phyloP scores from a whole-genome alignment of 1,139 yeast species.

The Candida smagusa region DNA sequence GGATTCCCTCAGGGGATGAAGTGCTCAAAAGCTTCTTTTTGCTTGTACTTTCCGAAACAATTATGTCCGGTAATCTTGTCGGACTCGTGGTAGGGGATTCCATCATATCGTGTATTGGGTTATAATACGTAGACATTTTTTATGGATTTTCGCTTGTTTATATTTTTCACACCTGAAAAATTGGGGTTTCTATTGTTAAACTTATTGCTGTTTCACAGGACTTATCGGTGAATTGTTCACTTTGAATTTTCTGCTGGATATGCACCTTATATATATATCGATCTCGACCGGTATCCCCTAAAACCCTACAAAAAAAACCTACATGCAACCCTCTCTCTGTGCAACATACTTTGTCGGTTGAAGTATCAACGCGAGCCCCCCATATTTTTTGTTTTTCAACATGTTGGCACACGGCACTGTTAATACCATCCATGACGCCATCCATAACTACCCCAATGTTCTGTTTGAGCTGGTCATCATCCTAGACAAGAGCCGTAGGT shows the following conservation, averaged over 20 bases:
- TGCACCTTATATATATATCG: neutral
- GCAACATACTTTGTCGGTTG: neutral
- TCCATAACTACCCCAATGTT: conserved; percentile 4
- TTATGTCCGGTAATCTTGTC: neutral
- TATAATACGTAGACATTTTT: conserved; percentile 9
- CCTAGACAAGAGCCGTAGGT: conserved; percentile 1
- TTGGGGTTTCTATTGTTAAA: neutral
- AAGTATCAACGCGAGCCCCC: neutral
- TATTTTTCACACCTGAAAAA: conserved; percentile 4
- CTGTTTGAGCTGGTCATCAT: conserved; percentile 5
- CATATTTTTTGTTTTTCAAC: neutral
- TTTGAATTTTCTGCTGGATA: neutral
- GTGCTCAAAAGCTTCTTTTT: conserved; percentile 52
- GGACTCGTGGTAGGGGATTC: neutral
- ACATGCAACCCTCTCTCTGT: neutral
- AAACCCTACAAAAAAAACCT: neutral
- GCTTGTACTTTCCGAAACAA: neutral
- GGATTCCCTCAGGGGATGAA: conserved; percentile 83
- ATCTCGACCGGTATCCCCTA: neutral
- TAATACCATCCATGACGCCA: conserved; percentile 2
- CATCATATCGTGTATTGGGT: conserved; percentile 8
- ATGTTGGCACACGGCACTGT: conserved; percentile 1
- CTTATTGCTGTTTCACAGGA: neutral
- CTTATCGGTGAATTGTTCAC: neutral
- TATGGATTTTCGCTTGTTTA: conserved; percentile 1